Percentiles rank a stretch among this genome's conserved stretches.
Conservation (phyloP, 1,139 yeast genomes). For the Scheffersomyces quercinus region DNA sequence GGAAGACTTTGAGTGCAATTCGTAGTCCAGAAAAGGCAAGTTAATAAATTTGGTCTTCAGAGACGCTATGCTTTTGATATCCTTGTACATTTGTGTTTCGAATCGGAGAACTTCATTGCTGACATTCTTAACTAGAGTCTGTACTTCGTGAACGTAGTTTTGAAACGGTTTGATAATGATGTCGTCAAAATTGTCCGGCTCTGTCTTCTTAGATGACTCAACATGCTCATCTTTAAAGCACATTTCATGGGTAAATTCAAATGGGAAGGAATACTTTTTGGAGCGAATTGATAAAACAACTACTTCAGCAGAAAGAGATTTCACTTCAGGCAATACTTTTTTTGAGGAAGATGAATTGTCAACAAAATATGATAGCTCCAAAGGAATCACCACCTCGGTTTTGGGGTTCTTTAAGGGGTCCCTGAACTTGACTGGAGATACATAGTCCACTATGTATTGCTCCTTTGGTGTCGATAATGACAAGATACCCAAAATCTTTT, state of each 20-base stretch:
- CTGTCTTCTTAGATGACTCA: slow-evolving; percentile 21
- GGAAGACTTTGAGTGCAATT: slow-evolving; percentile 14
- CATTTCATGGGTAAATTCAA: slow-evolving; percentile 44
- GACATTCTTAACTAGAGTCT: slow-evolving; percentile 29
- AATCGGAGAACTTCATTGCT: slow-evolving; percentile 39
- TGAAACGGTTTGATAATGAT: slow-evolving; percentile 34
- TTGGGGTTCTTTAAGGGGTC: slow-evolving; percentile 8
- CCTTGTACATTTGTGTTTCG: slow-evolving; percentile 38
- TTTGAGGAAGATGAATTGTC: slow-evolving; percentile 13
- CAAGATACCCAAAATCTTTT: slow-evolving; percentile 34
- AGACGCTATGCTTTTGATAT: slow-evolving; percentile 37
- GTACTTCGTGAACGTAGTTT: slow-evolving; percentile 28
- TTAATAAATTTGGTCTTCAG: slow-evolving; percentile 36
- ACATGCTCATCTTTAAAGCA: slow-evolving; percentile 27
- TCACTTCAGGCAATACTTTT: slow-evolving; percentile 28
- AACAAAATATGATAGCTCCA: slow-evolving; percentile 33
- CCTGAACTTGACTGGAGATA: slow-evolving; percentile 35
- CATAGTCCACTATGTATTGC: slow-evolving; percentile 29
- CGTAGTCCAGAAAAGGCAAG: slow-evolving; percentile 16
- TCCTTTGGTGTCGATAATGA: slow-evolving; percentile 40
- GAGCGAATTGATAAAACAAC: slow-evolving; percentile 36
- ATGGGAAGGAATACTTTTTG: slow-evolving; percentile 32
- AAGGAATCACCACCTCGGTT: slow-evolving; percentile 32
- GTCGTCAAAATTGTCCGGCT: slow-evolving; percentile 31
- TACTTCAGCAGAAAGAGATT: slow-evolving; percentile 30